These are phyloP conservation scores for Acanthamoeba healyi DNA, from an alignment of 208 protist genomes.

Conservation along the genomic window DNA sequence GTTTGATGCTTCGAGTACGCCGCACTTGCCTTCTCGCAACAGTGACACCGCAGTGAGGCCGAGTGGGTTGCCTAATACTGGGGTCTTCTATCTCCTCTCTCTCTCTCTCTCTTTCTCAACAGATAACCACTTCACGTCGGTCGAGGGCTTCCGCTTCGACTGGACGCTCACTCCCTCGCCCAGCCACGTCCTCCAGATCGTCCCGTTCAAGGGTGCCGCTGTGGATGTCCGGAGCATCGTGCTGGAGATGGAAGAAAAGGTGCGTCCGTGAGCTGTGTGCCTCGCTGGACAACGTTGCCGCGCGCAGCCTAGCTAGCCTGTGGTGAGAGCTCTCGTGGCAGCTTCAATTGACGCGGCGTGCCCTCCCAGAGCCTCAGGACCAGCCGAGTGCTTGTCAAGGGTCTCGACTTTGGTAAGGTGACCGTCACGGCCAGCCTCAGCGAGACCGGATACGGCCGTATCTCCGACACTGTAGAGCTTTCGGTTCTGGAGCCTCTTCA, in stretches of 20 bases:
- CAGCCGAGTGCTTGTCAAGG: constrained; percentile 17
- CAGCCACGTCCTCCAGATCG: constrained; percentile 64
- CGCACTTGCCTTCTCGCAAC: not conserved
- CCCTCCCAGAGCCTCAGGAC: constrained; percentile 12
- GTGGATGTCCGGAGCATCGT: constrained; percentile 35
- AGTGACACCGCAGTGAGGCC: not conserved
- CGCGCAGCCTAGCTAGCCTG: not conserved
- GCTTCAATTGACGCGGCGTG: not conserved
- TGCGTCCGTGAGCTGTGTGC: not conserved
- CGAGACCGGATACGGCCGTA: constrained; percentile 31
- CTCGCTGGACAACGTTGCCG: not conserved
- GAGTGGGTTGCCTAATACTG: too few species aligned
- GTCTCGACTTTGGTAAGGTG: constrained; percentile 72
- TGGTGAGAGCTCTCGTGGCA: too few species aligned
- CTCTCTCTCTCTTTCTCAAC: not conserved
- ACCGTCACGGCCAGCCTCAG: constrained; percentile 61
- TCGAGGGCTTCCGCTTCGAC: constrained; percentile 71
- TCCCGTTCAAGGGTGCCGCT: constrained; percentile 67
- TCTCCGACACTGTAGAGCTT: constrained; percentile 47
- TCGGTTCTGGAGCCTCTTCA: constrained; percentile 71
- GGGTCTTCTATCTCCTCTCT: too few species aligned
- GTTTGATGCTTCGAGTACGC: constrained; percentile 58
- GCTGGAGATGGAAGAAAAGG: constrained; percentile 71
- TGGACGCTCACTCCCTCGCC: constrained; percentile 60
- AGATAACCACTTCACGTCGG: constrained; percentile 62